A percentile compares a stretch with the other conserved stretches of the same genome.
These are phyloP conservation scores for Arthrobotrys sphaeroides DNA, from an alignment of 2,329 filamentous ascomycete genomes.

Conservation along the genomic window DNA sequence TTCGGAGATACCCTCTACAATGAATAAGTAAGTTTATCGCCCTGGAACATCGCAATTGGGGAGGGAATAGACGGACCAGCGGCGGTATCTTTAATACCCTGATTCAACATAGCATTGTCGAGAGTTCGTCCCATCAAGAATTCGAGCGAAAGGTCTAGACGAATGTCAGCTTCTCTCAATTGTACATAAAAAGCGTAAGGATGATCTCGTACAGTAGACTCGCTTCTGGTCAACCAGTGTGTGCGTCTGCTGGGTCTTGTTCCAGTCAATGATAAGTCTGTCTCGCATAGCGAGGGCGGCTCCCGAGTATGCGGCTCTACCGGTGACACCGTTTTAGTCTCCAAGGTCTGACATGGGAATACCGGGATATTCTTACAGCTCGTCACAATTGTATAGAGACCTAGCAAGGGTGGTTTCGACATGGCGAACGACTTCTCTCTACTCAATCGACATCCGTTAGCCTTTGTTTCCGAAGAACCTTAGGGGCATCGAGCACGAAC, in stretches of 20 bases:
- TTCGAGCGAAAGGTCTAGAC: slow-evolving; percentile 83
- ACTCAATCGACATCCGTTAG: slow-evolving; percentile 54
- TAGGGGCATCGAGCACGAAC: slow-evolving; percentile 27
- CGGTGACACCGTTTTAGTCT: slow-evolving; percentile 30
- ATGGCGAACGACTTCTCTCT: slow-evolving; percentile 87
- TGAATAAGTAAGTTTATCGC: neutral
- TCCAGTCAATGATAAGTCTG: slow-evolving; percentile 93
- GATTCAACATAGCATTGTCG: slow-evolving; percentile 98
- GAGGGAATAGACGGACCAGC: slow-evolving; percentile 68
- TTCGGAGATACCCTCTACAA: slow-evolving; percentile 79
- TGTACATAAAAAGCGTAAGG: neutral
- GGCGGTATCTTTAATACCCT: slow-evolving; percentile 85
- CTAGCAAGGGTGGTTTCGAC: slow-evolving; percentile 96
- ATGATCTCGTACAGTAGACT: slow-evolving; percentile 75
- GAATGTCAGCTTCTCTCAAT: neutral
- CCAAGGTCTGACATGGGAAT: neutral
- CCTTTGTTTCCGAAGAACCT: neutral
- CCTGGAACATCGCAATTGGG: neutral
- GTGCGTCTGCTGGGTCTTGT: slow-evolving; percentile 95
- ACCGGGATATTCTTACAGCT: slow-evolving; percentile 65
- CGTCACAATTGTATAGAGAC: slow-evolving; percentile 98
- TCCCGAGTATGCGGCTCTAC: slow-evolving; percentile 84
- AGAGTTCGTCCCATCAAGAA: slow-evolving; percentile 96
- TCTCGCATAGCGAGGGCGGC: slow-evolving; percentile 92
- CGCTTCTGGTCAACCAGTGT: slow-evolving; percentile 90